phyloP scores from a whole-genome alignment of 2,329 filamentous ascomycete genomes.

The Aspergillus cejpii region DNA sequence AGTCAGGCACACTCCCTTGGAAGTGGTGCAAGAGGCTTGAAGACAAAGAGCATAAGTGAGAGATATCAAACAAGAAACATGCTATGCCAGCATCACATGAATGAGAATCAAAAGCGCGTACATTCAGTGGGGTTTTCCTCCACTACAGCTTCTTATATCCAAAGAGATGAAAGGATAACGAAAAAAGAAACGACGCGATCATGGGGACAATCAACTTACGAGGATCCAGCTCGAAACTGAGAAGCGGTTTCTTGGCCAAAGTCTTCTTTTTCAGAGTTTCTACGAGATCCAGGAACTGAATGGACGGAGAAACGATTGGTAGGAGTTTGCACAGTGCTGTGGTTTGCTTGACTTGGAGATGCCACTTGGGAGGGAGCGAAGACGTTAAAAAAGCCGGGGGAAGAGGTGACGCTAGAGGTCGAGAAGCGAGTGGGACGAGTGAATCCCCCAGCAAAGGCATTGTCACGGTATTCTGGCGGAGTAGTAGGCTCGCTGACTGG shows the following conservation, averaged over 20 bases:
- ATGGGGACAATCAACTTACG: slow-evolving; percentile 55
- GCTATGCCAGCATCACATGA: background rate
- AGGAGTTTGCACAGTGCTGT: slow-evolving; percentile 45
- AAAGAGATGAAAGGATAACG: background rate
- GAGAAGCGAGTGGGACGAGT: slow-evolving; percentile 84
- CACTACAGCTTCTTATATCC: background rate
- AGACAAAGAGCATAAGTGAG: background rate
- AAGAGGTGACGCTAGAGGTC: slow-evolving; percentile 76
- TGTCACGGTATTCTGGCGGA: slow-evolving; percentile 84
- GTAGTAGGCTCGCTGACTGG: slow-evolving; percentile 94
- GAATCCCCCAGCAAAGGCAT: slow-evolving; percentile 70
- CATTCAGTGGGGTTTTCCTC: background rate
- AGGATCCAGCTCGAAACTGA: slow-evolving; percentile 65
- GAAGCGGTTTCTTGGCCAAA: slow-evolving; percentile 56
- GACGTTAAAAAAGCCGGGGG: slow-evolving; percentile 66
- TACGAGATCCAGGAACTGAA: slow-evolving; percentile 77
- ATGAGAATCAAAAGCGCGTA: background rate
- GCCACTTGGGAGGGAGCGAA: slow-evolving; percentile 69
- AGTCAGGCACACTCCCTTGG: slow-evolving; percentile 1
- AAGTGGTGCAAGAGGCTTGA: background rate
- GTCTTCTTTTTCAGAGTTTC: slow-evolving; percentile 86
- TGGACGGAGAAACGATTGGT: slow-evolving; percentile 67
- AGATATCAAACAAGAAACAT: background rate
- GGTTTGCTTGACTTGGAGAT: slow-evolving; percentile 60
- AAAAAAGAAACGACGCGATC: background rate